phyloP scores from a whole-genome alignment of 495 filamentous ascomycete species.

The Neurospora pannonica region DNA sequence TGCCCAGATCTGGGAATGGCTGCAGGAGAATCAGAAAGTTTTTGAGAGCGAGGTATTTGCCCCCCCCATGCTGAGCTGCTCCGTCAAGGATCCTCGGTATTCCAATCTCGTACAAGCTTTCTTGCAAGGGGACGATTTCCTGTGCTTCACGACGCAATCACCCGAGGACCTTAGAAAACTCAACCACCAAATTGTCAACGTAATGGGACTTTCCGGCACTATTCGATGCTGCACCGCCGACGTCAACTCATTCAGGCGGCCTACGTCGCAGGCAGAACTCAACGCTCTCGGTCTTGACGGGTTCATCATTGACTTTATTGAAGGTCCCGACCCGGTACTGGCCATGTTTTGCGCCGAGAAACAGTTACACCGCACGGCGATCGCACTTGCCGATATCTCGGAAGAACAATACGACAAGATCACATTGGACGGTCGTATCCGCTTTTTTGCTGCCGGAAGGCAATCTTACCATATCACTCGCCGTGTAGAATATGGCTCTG shows the following conservation, averaged over 20 bases:
- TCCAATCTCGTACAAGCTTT: conserved; percentile 66
- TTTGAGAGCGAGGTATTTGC: conserved; percentile 82
- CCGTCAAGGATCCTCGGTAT: conserved; percentile 65
- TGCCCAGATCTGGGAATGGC: conserved; percentile 65
- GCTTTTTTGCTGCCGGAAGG: conserved; percentile 54
- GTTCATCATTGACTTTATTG: conserved; percentile 66
- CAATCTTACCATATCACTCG: conserved; percentile 49
- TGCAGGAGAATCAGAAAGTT: conserved; percentile 55
- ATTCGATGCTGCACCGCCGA: conserved; percentile 47
- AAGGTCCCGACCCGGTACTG: conserved; percentile 75
- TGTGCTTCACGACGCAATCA: too few relatives aligned
- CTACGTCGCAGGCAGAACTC: conserved; percentile 47
- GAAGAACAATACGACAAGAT: conserved; percentile 54
- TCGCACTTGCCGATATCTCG: conserved; percentile 51
- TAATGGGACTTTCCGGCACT: conserved; percentile 51
- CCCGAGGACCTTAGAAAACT: too few relatives aligned
- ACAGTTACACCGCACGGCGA: conserved; percentile 54
- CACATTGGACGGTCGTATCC: conserved; percentile 36
- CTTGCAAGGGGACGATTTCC: conserved; percentile 51
- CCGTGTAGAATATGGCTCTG: conserved; percentile 64
- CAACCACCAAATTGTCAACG: too few relatives aligned
- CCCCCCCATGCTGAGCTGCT: conserved; percentile 73
- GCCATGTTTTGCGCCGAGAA: conserved; percentile 72
- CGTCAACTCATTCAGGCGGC: conserved; percentile 42
- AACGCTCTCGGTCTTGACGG: conserved; percentile 59